Evolutionary conservation across 164 flowering plant genomes (phyloP).

Genomic region (Magnolia kwangsiensis): DNA sequence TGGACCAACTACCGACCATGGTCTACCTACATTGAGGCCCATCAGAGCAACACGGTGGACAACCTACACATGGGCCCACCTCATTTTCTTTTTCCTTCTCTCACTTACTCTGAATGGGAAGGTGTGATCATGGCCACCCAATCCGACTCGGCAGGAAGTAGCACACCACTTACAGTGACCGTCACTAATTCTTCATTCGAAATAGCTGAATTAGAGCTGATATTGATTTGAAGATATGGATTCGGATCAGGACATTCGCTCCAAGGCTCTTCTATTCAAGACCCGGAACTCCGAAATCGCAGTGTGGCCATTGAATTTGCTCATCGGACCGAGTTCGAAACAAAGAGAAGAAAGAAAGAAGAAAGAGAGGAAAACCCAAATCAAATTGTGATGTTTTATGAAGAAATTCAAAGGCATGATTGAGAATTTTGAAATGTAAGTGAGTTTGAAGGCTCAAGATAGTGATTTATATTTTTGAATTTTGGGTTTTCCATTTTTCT

Average conservation of each 20-base stretch:
- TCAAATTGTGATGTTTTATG: not conserved
- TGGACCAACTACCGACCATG: too few relatives aligned
- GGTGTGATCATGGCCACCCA: conserved; percentile 92
- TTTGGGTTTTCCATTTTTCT: not conserved
- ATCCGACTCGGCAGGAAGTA: conserved; percentile 34
- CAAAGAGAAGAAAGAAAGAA: conserved; percentile 8
- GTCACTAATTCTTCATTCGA: conserved; percentile 47
- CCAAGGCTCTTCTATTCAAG: conserved; percentile 43
- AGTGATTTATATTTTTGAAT: not conserved
- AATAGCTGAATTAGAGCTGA: conserved; percentile 28
- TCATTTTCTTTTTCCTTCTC: too few relatives aligned
- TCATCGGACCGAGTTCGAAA: conserved; percentile 14
- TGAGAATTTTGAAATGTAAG: not conserved
- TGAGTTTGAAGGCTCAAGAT: not conserved
- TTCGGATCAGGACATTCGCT: conserved; percentile 38
- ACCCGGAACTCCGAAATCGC: conserved; percentile 53
- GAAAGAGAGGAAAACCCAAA: conserved; percentile 1
- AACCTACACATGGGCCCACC: too few relatives aligned
- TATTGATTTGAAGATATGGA: conserved; percentile 41
- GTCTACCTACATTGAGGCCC: too few relatives aligned
- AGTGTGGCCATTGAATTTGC: conserved; percentile 31
- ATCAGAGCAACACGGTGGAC: too few relatives aligned
- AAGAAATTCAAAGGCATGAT: not conserved
- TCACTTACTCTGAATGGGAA: conserved; percentile 31
- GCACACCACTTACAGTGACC: conserved; percentile 58